Percentiles rank a stretch among this genome's conserved stretches.
phyloP scores from a whole-genome alignment of 2,329 filamentous ascomycete genomes.

The Fusarium clavum region DNA sequence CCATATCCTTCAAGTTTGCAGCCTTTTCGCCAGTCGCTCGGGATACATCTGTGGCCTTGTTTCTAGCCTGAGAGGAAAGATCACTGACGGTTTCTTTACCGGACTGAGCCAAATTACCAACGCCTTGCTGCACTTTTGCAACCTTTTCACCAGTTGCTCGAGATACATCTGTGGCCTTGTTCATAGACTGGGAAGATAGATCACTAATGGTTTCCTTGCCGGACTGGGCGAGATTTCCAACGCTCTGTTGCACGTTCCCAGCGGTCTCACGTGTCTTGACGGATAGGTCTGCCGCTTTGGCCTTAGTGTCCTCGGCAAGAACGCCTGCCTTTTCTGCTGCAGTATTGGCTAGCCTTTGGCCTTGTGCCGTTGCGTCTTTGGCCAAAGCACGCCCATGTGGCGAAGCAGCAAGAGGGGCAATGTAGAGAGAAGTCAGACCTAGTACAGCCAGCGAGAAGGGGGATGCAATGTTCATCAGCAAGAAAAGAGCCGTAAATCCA shows the following conservation, averaged over 20 bases:
- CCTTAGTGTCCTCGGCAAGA: background rate
- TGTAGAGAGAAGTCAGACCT: background rate
- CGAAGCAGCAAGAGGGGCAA: background rate
- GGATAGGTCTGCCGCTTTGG: background rate
- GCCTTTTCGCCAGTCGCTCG: background rate
- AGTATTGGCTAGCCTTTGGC: background rate
- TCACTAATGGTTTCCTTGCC: background rate
- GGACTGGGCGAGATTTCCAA: background rate
- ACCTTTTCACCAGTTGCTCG: background rate
- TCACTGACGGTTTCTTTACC: background rate
- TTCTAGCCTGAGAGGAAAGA: background rate
- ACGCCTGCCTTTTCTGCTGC: background rate
- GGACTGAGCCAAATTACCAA: background rate
- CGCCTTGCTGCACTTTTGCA: background rate
- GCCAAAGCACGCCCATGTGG: background rate
- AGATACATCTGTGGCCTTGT: background rate
- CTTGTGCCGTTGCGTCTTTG: background rate
- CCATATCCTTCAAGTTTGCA: background rate
- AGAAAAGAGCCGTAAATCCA: background rate
- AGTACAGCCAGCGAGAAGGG: background rate
- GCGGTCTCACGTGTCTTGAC: background rate
- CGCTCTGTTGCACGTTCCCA: background rate
- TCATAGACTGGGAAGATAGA: background rate
- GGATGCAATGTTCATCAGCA: background rate
- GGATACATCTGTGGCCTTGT: background rate